Base-by-base conservation (phyloP, 441 rosid species). In the Erodium texanum region DNA sequence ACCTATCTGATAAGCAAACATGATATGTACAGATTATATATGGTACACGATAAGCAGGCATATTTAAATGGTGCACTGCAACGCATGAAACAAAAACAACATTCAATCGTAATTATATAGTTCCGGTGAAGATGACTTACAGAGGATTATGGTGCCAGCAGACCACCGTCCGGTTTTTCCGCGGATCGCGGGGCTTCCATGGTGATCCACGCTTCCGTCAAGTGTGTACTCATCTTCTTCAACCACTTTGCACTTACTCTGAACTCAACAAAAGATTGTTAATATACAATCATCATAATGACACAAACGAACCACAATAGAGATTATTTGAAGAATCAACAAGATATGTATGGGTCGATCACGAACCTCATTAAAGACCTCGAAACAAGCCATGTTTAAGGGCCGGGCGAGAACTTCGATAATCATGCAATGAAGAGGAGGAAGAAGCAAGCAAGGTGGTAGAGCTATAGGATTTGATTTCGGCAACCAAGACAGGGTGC, bases 191-290 rank as follows among this genome's bases (percentile, higher is more conserved):
- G 92, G 86, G 23, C 83, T 84, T 32, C 97, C 96, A 52, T 84
- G 74, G 79, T 82, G 86, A 67, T 89, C 93, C 8, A 84, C 84
- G 16, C 89, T 82, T 70, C 97, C 96, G 77, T 91, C 97, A 54
- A 77, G 79, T 66, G 92, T 87, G 78, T 73, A 76, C 36, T 48
- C 54, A 14, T 48, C 54, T 14, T 48, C 54, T 48, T 48, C 54
- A 15, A 48, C 83, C 24, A 75, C 82, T 45, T 81, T 76, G 50
- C 76, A 70, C 74, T 82, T 81, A 50, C 75, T 76, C 79, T 81
- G 62, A 41, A 8, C 10, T 12, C 45, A 38, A 1, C 45, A 34
- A 34, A 34, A 34, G 4, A 38, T 38, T 38, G 45, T 38, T 38
- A 38, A 38, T 38, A 38, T 5, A 5, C 11, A 38, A 38, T 38